Evolutionary conservation across 192 early-diverging fungal species (phyloP).

Genomic region (Lobosporangium transversale): DNA sequence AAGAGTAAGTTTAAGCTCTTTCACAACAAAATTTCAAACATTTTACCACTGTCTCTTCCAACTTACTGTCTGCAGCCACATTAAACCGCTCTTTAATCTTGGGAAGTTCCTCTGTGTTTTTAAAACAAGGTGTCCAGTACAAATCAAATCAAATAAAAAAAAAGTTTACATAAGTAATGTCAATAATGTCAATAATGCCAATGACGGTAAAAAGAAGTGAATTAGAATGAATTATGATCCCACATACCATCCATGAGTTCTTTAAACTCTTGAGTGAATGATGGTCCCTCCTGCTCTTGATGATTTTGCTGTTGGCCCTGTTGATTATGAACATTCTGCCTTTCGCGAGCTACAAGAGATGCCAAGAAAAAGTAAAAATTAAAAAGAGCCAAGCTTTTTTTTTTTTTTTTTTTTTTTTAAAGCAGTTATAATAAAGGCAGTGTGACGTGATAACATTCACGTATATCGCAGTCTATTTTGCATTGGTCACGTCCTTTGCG

Average conservation of each 20-base stretch:
- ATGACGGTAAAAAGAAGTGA: too few species aligned
- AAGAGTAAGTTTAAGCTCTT: too few species aligned
- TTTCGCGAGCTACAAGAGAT: slow-evolving; percentile 14
- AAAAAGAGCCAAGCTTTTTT: neutral
- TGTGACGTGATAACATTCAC: too few species aligned
- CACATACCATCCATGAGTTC: slow-evolving; percentile 51
- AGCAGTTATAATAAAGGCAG: too few species aligned
- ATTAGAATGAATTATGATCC: too few species aligned
- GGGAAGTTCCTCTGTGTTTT: slow-evolving; percentile 65
- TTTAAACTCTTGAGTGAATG: slow-evolving; percentile 47
- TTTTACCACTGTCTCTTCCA: neutral
- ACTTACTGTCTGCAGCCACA: slow-evolving; percentile 64
- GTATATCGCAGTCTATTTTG: too few species aligned
- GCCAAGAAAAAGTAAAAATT: slow-evolving; percentile 14
- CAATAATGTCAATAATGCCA: too few species aligned
- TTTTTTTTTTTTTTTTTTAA: too few species aligned
- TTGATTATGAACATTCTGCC: slow-evolving; percentile 34
- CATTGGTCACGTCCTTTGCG: too few species aligned
- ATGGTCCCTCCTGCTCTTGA: slow-evolving; percentile 44
- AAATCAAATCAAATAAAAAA: neutral
- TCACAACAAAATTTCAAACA: neutral
- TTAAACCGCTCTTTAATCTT: slow-evolving; percentile 67
- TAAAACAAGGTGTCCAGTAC: neutral
- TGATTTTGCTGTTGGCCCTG: slow-evolving; percentile 53
- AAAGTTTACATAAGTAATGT: too few species aligned